Evolutionary conservation across 2,329 filamentous ascomycete species (phyloP).

Genomic region (Didymella keratinophila): DNA sequence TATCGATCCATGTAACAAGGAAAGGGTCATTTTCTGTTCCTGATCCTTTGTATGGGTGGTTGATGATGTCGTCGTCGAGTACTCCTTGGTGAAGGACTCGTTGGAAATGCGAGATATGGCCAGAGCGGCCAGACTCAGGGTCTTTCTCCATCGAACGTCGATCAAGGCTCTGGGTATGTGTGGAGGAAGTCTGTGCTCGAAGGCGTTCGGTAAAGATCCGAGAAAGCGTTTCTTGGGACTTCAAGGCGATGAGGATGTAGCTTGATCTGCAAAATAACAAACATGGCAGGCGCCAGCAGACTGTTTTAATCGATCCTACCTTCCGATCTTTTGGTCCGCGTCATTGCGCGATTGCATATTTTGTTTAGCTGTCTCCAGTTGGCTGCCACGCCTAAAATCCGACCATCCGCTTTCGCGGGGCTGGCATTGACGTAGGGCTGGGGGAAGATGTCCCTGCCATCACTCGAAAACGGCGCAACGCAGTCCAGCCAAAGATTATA

Average conservation of each 20-base stretch:
- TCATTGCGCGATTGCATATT: conserved; percentile 10
- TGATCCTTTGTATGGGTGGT: conserved; percentile 53
- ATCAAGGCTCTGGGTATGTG: not conserved
- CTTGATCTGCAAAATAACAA: not conserved
- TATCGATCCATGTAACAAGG: conserved; percentile 70
- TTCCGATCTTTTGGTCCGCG: conserved; percentile 9
- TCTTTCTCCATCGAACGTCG: conserved; percentile 12
- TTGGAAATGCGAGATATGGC: conserved; percentile 27
- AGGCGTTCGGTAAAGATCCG: not conserved
- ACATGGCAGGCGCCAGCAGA: not conserved
- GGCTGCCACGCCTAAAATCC: conserved; percentile 9
- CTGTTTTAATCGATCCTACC: conserved; percentile 4
- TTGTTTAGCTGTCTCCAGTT: conserved; percentile 1
- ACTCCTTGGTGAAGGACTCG: conserved; percentile 66
- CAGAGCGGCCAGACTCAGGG: conserved; percentile 9
- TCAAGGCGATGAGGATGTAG: not conserved
- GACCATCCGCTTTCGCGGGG: conserved; percentile 11
- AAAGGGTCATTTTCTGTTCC: conserved; percentile 74
- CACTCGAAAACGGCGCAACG: not conserved
- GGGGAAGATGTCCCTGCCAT: not conserved
- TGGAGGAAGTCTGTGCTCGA: conserved; percentile 2
- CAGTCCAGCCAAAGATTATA: not conserved
- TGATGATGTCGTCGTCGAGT: conserved; percentile 64
- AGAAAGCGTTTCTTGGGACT: not conserved
- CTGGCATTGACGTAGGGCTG: not conserved